Conservation (phyloP, 139 green algal species). For the Chlorella sp. region DNA sequence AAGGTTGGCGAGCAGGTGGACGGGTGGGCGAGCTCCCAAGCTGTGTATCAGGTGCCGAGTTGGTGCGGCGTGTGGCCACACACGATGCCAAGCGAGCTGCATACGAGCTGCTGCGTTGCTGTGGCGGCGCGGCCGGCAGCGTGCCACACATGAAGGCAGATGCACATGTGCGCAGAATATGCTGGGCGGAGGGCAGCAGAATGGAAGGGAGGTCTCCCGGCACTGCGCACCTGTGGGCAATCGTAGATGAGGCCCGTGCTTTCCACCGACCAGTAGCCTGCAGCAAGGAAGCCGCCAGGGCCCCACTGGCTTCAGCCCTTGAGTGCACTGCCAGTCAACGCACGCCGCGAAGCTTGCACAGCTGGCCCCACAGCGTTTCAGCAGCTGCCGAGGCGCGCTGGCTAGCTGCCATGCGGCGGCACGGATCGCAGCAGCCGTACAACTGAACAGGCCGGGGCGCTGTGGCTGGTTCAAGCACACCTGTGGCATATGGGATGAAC, state of each 20-base stretch:
- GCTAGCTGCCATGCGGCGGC: too few species aligned
- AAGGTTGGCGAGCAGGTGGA: too few species aligned
- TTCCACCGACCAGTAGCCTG: slow-evolving; percentile 16
- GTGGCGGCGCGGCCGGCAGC: too few species aligned
- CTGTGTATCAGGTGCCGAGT: too few species aligned
- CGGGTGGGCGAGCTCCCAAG: too few species aligned
- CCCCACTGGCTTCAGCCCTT: background rate
- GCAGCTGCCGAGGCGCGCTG: too few species aligned
- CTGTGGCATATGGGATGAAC: slow-evolving; percentile 18
- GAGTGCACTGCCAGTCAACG: background rate
- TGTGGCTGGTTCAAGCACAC: background rate
- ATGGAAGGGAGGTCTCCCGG: background rate
- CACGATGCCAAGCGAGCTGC: too few species aligned
- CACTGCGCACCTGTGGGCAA: background rate
- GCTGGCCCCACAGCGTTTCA: background rate
- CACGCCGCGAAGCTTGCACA: background rate
- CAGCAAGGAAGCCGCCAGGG: background rate
- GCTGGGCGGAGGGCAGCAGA: background rate
- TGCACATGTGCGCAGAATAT: background rate
- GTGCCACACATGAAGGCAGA: too few species aligned
- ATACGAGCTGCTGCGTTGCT: too few species aligned
- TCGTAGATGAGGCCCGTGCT: slow-evolving; percentile 7
- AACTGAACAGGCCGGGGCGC: background rate
- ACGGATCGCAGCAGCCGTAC: too few species aligned
- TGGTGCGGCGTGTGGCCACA: too few species aligned